Evolutionary conservation across 495 filamentous ascomycete species (phyloP).

Genomic region (Podospora didyma): DNA sequence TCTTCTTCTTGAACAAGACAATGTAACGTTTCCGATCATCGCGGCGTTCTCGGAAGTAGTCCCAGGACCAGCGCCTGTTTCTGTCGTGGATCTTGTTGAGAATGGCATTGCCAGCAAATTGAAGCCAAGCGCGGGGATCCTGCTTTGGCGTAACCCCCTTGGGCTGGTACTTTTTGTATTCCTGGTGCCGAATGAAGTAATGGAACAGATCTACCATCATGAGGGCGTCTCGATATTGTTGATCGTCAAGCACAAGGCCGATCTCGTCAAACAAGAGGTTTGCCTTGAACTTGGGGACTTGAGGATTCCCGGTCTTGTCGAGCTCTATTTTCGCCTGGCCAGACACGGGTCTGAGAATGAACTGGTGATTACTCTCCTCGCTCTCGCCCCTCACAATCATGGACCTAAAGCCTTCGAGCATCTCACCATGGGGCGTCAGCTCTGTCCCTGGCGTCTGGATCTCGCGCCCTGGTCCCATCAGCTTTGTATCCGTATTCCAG

Average conservation of each 20-base stretch:
- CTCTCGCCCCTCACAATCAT: conserved; percentile 69
- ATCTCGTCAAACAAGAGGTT: conserved; percentile 91
- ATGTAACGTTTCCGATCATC: conserved; percentile 90
- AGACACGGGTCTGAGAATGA: conserved; percentile 90
- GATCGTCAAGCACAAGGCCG: conserved; percentile 88
- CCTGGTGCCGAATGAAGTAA: conserved; percentile 95
- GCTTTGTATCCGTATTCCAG: conserved; percentile 90
- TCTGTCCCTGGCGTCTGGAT: conserved; percentile 53
- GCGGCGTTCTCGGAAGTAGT: conserved; percentile 83
- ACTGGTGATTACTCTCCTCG: conserved; percentile 64
- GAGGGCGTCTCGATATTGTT: conserved; percentile 92
- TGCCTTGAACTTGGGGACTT: conserved; percentile 85
- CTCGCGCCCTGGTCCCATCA: conserved; percentile 75
- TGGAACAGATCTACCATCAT: conserved; percentile 99
- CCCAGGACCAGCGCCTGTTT: conserved; percentile 90
- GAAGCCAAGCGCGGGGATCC: conserved; percentile 86
- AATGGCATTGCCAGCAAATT: conserved; percentile 83
- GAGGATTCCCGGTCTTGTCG: conserved; percentile 79
- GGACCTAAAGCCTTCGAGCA: conserved; percentile 68
- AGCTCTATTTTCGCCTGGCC: conserved; percentile 89
- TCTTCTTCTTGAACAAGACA: conserved; percentile 87
- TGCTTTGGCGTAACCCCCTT: conserved; percentile 79
- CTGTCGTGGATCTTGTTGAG: conserved; percentile 90
- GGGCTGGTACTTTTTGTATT: conserved; percentile 91
- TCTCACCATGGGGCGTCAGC: conserved; percentile 56